These are phyloP conservation scores for Starmerella davenportii DNA, from an alignment of 805 yeast species.

Conservation along the genomic window DNA sequence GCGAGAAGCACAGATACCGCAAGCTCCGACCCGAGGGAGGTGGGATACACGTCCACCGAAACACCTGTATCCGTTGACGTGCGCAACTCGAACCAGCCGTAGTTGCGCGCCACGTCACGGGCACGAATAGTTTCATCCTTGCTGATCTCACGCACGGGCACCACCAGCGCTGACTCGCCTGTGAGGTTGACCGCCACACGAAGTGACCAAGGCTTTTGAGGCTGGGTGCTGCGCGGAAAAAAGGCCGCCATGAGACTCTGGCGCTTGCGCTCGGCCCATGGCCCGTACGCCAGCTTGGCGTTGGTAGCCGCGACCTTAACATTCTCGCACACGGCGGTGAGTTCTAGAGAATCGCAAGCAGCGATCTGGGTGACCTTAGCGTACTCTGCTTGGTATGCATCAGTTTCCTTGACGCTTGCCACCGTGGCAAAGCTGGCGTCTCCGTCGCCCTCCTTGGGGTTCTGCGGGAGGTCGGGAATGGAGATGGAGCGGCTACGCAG, in stretches of 20 bases:
- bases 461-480: too few relatives aligned
- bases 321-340: slow-evolving; percentile 49
- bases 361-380: slow-evolving; percentile 60
- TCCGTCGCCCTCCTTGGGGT: too few relatives aligned
- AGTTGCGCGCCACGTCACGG: slow-evolving; percentile 18
- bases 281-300: slow-evolving; percentile 69
- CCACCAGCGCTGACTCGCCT: slow-evolving; percentile 50
- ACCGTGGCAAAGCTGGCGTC: neutral
- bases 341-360: slow-evolving; percentile 37
- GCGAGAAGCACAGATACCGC: neutral
- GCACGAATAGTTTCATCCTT: slow-evolving; percentile 31
- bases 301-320: slow-evolving; percentile 29
- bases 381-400: slow-evolving; percentile 39
- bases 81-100: slow-evolving; percentile 81
- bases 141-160: slow-evolving; percentile 73
- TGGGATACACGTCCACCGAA: neutral
- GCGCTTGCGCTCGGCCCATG: slow-evolving; percentile 88
- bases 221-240: slow-evolving; percentile 32
- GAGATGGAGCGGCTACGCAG: too few relatives aligned
- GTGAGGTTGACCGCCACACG: slow-evolving; percentile 24
- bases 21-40: neutral
- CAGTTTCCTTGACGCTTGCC: neutral
- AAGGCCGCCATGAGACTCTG: slow-evolving; percentile 43
- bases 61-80: slow-evolving; percentile 19
- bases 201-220: neutral